Conservation (phyloP, 225 moss, liverwort and hornwort genomes). For the Bryoerythrophyllum caledonicum region DNA sequence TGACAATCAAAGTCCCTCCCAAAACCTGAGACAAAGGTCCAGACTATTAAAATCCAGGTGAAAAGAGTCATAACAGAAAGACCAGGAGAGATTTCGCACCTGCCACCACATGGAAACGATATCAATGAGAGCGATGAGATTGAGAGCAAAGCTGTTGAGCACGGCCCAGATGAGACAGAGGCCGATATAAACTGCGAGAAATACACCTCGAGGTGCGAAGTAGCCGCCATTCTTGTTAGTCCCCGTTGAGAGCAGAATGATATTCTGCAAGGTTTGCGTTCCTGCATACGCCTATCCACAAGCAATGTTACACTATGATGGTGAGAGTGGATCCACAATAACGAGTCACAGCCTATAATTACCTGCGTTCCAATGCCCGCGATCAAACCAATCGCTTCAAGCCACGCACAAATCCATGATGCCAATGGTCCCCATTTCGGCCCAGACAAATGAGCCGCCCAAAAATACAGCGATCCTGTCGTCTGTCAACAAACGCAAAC, state of each 20-base stretch:
- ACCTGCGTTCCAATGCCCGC: conserved; percentile 28
- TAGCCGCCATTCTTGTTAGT: conserved; percentile 21
- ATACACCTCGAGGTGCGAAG: conserved; percentile 22
- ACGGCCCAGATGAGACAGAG: conserved; percentile 23
- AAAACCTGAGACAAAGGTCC: conserved; percentile 15
- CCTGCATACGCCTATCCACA: conserved; percentile 25
- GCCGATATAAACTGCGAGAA: conserved; percentile 19
- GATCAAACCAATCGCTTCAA: conserved; percentile 26
- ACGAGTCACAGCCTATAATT: neutral
- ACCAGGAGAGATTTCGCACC: neutral
- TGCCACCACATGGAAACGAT: conserved; percentile 28
- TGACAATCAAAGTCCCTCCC: conserved; percentile 23
- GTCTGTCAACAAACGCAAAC: conserved; percentile 22
- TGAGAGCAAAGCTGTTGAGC: conserved; percentile 26
- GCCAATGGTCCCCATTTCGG: conserved; percentile 23
- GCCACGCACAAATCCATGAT: conserved; percentile 25
- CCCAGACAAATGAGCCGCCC: conserved; percentile 29
- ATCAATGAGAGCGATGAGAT: conserved; percentile 23
- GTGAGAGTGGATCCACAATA: neutral
- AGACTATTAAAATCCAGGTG: neutral
- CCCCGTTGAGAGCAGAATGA: conserved; percentile 23
- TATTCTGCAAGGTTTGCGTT: conserved; percentile 18
- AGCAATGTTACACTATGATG: conserved; percentile 1
- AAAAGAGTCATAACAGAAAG: neutral
- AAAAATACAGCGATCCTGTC: conserved; percentile 24